Conservation (phyloP, 176 grass and related monocot species). For the Oryza glumipatula region DNA sequence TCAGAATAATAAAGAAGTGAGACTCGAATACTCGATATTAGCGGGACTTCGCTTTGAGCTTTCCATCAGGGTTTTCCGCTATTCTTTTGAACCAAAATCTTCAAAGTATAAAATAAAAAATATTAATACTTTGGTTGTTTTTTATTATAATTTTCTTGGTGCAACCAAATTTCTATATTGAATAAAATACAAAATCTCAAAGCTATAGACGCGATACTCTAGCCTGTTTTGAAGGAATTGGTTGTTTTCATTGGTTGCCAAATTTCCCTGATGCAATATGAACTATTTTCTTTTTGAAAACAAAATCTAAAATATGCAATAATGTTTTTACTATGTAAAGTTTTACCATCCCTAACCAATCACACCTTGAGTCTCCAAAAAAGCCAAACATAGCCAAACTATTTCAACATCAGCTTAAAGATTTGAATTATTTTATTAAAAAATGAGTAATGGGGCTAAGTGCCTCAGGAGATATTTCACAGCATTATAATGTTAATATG, state of each 20-base stretch:
- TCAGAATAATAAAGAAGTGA: too few species aligned
- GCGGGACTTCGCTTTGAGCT: too few species aligned
- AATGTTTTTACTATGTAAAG: neutral
- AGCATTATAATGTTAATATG: neutral
- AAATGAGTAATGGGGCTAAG: neutral
- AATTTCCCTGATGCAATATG: neutral
- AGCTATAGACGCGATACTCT: too few species aligned
- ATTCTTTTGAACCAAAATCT: too few species aligned
- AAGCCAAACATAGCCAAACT: neutral
- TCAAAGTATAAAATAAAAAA: too few species aligned
- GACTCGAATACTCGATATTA: too few species aligned
- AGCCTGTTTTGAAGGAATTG: neutral
- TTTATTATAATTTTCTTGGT: too few species aligned
- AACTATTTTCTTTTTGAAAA: neutral
- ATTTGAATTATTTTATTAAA: neutral
- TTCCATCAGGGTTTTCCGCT: too few species aligned
- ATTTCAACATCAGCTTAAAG: neutral
- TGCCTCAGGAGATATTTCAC: neutral
- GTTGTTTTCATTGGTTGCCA: neutral
- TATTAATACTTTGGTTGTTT: too few species aligned
- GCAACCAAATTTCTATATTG: too few species aligned
- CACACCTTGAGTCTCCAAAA: neutral
- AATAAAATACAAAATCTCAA: too few species aligned
- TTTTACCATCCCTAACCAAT: neutral
- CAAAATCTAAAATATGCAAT: neutral